These are phyloP conservation scores for Pestalotiopsis sp. DNA, from an alignment of 2,329 filamentous ascomycete genomes.

Conservation along the genomic window DNA sequence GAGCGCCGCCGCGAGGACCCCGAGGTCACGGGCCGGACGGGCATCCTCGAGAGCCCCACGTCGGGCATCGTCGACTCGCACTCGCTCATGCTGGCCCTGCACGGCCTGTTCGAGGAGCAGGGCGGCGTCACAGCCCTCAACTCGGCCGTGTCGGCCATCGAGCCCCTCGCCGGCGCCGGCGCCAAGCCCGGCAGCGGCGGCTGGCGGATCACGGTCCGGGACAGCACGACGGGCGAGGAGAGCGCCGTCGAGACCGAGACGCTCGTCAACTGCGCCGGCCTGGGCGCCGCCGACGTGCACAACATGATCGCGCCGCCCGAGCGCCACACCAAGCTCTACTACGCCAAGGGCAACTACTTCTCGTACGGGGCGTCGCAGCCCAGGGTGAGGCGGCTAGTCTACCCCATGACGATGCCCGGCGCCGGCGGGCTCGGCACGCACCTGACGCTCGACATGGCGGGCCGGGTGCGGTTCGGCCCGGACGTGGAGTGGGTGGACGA, in stretches of 20 bases:
- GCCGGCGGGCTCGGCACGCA: constrained; percentile 88
- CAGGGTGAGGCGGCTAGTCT: constrained; percentile 72
- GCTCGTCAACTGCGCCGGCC: constrained; percentile 83
- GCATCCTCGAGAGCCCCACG: constrained; percentile 79
- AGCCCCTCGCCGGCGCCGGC: constrained; percentile 42
- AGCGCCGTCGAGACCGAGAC: constrained; percentile 72
- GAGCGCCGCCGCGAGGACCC: constrained; percentile 73
- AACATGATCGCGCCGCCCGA: constrained; percentile 75
- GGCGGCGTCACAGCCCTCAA: constrained; percentile 76
- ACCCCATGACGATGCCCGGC: constrained; percentile 83
- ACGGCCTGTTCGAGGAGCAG: constrained; percentile 73
- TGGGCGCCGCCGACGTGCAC: constrained; percentile 74
- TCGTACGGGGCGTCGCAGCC: constrained; percentile 72
- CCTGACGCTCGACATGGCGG: constrained; percentile 84
- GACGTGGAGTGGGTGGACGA: constrained; percentile 90
- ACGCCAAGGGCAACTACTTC: constrained; percentile 96
- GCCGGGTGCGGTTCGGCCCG: constrained; percentile 86
- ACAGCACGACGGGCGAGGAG: constrained; percentile 46
- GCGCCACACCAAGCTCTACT: constrained; percentile 66
- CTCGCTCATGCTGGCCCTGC: constrained; percentile 77
- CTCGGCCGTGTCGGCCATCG: constrained; percentile 65
- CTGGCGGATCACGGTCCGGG: constrained; percentile 68
- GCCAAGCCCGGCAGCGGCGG: constrained; percentile 54
- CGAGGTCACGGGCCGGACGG: constrained; percentile 70
- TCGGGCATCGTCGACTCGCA: constrained; percentile 94